Evolutionary conservation across 2,329 filamentous ascomycete species (phyloP).

Genomic region (Clathrospora elynae): DNA sequence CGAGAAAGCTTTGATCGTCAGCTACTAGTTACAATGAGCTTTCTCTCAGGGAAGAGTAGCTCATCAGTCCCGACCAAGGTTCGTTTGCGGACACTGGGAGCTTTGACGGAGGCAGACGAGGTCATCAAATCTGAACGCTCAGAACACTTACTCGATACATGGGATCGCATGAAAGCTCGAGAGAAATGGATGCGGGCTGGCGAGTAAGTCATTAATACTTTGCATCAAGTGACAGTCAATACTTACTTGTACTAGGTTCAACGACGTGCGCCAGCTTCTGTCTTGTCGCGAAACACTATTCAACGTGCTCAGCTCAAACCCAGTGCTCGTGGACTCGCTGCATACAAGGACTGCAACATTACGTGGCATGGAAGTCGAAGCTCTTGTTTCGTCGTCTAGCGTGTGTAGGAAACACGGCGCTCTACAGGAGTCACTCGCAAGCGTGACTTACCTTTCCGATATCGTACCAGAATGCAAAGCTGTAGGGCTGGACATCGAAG

Average conservation of each 20-base stretch:
- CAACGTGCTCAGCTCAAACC: conserved; percentile 74
- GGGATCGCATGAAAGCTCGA: conserved; percentile 68
- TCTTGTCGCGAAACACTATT: conserved; percentile 83
- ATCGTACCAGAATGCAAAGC: conserved; percentile 71
- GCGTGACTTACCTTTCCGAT: conserved; percentile 80
- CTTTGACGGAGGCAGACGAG: conserved; percentile 81
- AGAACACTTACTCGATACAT: conserved; percentile 64
- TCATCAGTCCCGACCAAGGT: conserved; percentile 33
- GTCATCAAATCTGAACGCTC: conserved; percentile 66
- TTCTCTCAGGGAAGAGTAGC: conserved; percentile 31
- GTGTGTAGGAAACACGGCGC: conserved; percentile 80
- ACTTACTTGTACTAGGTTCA: conserved; percentile 62
- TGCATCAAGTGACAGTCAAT: conserved; percentile 9
- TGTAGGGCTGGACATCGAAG: conserved; percentile 77
- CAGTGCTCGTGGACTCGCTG: conserved; percentile 64
- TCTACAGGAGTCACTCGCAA: conserved; percentile 83
- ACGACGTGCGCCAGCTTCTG: conserved; percentile 78
- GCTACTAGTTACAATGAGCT: conserved; percentile 54
- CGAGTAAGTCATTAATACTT: conserved; percentile 59
- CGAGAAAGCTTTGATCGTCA: conserved; percentile 66
- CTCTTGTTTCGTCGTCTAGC: conserved; percentile 74
- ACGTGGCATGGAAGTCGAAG: conserved; percentile 73
- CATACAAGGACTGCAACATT: conserved; percentile 67
- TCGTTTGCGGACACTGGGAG: conserved; percentile 60
- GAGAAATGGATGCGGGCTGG: conserved; percentile 82